Base-by-base conservation (phyloP, 2,329 filamentous ascomycete species). In the Alternaria arbusti region DNA sequence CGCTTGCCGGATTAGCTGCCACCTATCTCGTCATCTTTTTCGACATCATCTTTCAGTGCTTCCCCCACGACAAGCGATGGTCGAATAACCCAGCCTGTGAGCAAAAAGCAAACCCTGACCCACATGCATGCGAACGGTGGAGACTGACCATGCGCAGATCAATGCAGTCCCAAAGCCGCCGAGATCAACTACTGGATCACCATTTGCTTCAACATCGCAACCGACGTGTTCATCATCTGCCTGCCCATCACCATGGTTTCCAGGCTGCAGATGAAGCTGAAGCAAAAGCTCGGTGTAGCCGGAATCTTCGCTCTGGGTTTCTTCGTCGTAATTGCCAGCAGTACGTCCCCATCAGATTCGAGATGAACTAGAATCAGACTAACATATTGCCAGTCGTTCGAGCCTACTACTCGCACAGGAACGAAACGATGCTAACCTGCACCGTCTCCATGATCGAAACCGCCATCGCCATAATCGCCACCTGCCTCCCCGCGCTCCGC, bases 41-140 rank as follows among this genome's bases (percentile, higher is more conserved):
- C 57, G 66, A 82, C 61, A 81, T 81, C 46, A 68, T 82, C 12
- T 81, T 82, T 57, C 77, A 81, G 52, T 82, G 80, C 56, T 81
- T 70, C 43, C 80, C 80, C 0, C 73, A 81, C 70, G 22, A 69
- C 50, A 72, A 70, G 55, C 67, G 69, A 22, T 75, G 73, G 73
- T 70, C 67, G 2, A 59, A 20, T 9, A 62, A 74, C 47, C 73
- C 68, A 9, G 50, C 60, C 32, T 67, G 69, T 67, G 55, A 66
- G 70, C 49, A 50, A 28, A 30, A 30, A 66, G 70, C 49, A 50
- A 28, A 30, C 22, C 26, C 25, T 45, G 15, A 22, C 17, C 45
- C 26, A 54, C n/a, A 12, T 47, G 17, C 7, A 22, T 20, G 25
- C 30, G 28, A 20, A 30, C 30, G 28, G 22, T n/a, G 54, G 26